These are phyloP conservation scores for Pseudogymnoascus sp. DNA, from an alignment of 2,329 filamentous ascomycete species.

Conservation along the genomic window DNA sequence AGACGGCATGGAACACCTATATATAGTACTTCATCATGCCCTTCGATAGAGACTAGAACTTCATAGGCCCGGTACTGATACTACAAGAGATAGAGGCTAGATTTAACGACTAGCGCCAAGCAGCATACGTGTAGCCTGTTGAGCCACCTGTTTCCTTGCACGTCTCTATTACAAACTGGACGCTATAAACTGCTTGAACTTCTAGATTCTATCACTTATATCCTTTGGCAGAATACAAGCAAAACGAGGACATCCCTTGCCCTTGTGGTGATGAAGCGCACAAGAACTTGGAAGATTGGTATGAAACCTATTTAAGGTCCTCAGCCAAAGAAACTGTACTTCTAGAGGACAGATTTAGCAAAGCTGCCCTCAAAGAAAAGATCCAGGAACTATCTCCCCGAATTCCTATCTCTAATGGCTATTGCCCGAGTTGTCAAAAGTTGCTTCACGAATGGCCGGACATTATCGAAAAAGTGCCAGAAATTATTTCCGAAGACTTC, in stretches of 20 bases:
- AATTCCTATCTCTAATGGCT: neutral
- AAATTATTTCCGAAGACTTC: neutral
- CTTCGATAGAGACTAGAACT: neutral
- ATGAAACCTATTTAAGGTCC: no score
- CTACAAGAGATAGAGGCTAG: neutral
- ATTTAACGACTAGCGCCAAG: no score
- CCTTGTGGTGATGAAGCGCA: neutral
- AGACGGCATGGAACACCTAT: neutral
- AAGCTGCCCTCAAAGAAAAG: neutral
- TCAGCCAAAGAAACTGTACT: no score
- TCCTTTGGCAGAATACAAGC: neutral
- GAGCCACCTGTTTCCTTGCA: no score
- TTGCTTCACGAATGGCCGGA: conserved; percentile 1
- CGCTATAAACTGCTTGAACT: neutral
- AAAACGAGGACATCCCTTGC: neutral
- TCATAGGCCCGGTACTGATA: neutral
- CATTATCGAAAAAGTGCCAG: neutral
- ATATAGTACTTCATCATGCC: neutral
- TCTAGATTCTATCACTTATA: neutral
- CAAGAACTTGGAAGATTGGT: neutral
- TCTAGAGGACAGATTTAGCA: neutral
- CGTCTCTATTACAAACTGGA: no score
- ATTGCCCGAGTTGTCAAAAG: conserved; percentile 11
- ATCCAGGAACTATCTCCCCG: neutral
- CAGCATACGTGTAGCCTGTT: no score